These are phyloP conservation scores for Mimosa bimucronata DNA, from an alignment of 306 rosid genomes.

Conservation along the genomic window DNA sequence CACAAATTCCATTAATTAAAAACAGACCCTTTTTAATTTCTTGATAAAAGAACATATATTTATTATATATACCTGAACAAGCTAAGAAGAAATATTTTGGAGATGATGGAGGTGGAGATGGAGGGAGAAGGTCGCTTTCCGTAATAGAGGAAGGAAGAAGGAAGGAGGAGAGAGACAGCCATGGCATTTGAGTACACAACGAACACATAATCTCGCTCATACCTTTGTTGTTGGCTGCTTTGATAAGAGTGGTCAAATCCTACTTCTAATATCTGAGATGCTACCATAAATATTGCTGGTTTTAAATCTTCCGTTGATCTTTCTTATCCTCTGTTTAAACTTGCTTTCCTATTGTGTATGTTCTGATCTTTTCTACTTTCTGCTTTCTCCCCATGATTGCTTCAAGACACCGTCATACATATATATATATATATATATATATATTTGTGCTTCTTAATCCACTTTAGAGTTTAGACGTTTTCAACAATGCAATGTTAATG, in stretches of 20 bases:
- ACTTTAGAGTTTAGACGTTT: not conserved
- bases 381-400: not conserved
- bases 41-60: too few relatives aligned
- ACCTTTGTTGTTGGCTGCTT: slow-evolving; percentile 41
- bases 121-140: slow-evolving; percentile 41
- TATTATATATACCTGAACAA: slow-evolving; percentile 37
- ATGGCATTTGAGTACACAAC: slow-evolving; percentile 42
- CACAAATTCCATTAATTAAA: not conserved
- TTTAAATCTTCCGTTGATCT: not conserved
- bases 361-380: not conserved
- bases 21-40: not conserved
- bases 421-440: too few relatives aligned
- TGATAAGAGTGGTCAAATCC: slow-evolving; percentile 42
- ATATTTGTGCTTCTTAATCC: not conserved
- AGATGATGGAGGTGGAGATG: slow-evolving; percentile 23
- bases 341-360: not conserved
- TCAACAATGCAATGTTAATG: too few relatives aligned
- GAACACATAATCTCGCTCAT: slow-evolving; percentile 50
- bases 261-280: slow-evolving; percentile 34
- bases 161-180: slow-evolving; percentile 44
- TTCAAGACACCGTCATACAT: not conserved
- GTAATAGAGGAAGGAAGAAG: slow-evolving; percentile 43
- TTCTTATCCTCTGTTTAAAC: not conserved
- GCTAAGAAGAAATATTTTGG: slow-evolving; percentile 37
- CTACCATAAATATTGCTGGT: slow-evolving; percentile 41